A percentile compares a stretch with the other conserved stretches of the same genome.
These are phyloP conservation scores for Alnus glutinosa DNA, from an alignment of 306 rosid genomes.

Conservation along the genomic window DNA sequence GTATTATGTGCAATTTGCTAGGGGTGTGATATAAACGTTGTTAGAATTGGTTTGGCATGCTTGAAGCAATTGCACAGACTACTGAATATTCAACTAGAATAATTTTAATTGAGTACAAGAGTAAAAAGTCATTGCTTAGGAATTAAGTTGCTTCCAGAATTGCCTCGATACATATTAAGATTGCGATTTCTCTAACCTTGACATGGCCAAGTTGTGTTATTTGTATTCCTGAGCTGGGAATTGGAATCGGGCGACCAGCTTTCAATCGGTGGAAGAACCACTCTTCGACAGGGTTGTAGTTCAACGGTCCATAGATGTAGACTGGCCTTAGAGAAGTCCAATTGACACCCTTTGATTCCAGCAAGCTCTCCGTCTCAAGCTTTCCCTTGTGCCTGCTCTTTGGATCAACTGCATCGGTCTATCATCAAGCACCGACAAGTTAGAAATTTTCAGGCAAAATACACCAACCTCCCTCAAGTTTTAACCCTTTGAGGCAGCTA, in stretches of 20 bases:
- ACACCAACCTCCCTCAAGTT: background rate
- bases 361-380: slow-evolving; percentile 91
- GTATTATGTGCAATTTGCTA: background rate
- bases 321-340: slow-evolving; percentile 98
- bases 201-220: slow-evolving; percentile 96
- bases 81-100: background rate
- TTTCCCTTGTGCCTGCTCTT: slow-evolving; percentile 99
- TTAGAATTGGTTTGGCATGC: background rate
- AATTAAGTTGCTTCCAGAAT: background rate
- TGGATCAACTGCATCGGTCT: slow-evolving; percentile 95
- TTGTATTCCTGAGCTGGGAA: slow-evolving; percentile 83
- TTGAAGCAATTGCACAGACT: background rate
- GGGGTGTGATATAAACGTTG: background rate
- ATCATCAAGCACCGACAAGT: slow-evolving; percentile 26
- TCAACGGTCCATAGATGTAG: slow-evolving; percentile 93
- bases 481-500: too few species aligned
- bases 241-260: slow-evolving; percentile 97
- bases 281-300: slow-evolving; percentile 97
- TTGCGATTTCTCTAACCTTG: slow-evolving; percentile 46
- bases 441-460: background rate
- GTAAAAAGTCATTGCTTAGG: background rate
- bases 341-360: slow-evolving; percentile 69
- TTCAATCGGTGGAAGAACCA: slow-evolving; percentile 99
- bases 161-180: background rate
- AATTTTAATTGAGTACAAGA: background rate